Evolutionary conservation across 495 filamentous ascomycete genomes (phyloP).

Genomic region (Xylaria cubensis): DNA sequence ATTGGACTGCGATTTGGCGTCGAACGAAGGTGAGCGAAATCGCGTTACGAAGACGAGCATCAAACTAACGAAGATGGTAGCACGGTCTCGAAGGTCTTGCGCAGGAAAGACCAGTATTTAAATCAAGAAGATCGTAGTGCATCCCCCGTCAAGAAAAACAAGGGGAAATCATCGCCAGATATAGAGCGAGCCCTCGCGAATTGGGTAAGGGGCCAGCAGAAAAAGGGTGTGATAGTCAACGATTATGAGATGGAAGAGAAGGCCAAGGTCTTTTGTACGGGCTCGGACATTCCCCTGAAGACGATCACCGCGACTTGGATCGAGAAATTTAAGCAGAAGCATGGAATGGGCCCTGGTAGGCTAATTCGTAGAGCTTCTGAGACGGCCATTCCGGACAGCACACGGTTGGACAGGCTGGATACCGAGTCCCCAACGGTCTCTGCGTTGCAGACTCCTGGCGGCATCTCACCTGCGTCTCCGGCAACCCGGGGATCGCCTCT

Average conservation of each 20-base stretch:
- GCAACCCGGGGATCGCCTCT: slow-evolving; percentile 62
- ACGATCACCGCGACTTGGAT: slow-evolving; percentile 80
- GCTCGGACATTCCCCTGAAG: slow-evolving; percentile 78
- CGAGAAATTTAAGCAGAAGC: slow-evolving; percentile 96
- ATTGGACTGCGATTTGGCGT: slow-evolving; percentile 98
- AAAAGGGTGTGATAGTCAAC: slow-evolving; percentile 76
- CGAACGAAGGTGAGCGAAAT: slow-evolving; percentile 83
- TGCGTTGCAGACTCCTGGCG: slow-evolving; percentile 69
- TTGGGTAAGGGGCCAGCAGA: slow-evolving; percentile 83
- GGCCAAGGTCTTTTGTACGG: slow-evolving; percentile 82
- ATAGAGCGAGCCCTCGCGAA: slow-evolving; percentile 93
- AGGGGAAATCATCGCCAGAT: slow-evolving; percentile 86
- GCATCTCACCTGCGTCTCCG: slow-evolving; percentile 77
- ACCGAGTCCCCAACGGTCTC: slow-evolving; percentile 57
- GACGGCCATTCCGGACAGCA: slow-evolving; percentile 65
- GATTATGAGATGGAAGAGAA: slow-evolving; percentile 88
- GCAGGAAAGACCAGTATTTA: slow-evolving; percentile 96
- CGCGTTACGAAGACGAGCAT: background rate
- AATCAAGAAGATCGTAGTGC: slow-evolving; percentile 83
- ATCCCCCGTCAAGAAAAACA: slow-evolving; percentile 86
- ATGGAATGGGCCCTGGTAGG: slow-evolving; percentile 71
- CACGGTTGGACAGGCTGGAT: slow-evolving; percentile 52
- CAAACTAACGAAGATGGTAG: slow-evolving; percentile 54
- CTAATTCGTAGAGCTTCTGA: slow-evolving; percentile 74
- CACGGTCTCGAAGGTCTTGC: slow-evolving; percentile 96